Percentiles rank a stretch among this genome's conserved stretches.
phyloP scores from a whole-genome alignment of 2,329 filamentous ascomycete genomes.

The Aspergillus ustus region DNA sequence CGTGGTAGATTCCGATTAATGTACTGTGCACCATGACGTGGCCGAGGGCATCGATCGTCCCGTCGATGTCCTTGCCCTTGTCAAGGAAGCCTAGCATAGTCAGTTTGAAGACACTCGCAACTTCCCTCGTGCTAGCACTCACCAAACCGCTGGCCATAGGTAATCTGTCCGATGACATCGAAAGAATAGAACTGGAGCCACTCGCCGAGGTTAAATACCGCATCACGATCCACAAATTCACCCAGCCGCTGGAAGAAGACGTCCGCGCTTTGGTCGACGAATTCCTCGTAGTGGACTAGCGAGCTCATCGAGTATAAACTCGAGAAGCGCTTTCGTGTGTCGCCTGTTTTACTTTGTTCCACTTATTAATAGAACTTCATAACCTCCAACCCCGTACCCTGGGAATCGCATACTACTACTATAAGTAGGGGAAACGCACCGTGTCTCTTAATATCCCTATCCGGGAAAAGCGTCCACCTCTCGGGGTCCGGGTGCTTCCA shows the following conservation, averaged over 20 bases:
- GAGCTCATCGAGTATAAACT: constrained; percentile 55
- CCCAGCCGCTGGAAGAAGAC: constrained; percentile 45
- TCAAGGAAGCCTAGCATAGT: constrained; percentile 52
- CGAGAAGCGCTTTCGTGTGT: constrained; percentile 46
- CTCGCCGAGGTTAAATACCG: constrained; percentile 45
- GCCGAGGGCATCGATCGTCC: constrained; percentile 48
- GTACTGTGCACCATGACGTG: constrained; percentile 42
- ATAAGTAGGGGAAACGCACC: constrained; percentile 22
- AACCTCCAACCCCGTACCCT: constrained; percentile 13
- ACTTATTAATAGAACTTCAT: neutral
- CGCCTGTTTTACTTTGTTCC: constrained; percentile 27
- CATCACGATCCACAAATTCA: constrained; percentile 39
- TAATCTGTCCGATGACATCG: constrained; percentile 57
- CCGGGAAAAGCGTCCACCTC: constrained; percentile 39
- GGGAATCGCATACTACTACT: neutral
- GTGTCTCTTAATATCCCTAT: constrained; percentile 44
- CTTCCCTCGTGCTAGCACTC: constrained; percentile 18
- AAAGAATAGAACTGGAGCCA: constrained; percentile 44
- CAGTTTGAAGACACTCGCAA: constrained; percentile 16
- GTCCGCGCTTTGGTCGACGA: constrained; percentile 54
- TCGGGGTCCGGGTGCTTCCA: constrained; percentile 36
- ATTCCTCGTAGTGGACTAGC: constrained; percentile 54
- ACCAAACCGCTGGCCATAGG: constrained; percentile 41
- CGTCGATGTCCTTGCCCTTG: constrained; percentile 50
- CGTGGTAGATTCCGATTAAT: constrained; percentile 49